Base-by-base conservation (phyloP, 1,284 basidiomycete genomes). In the Flammula alnicola region DNA sequence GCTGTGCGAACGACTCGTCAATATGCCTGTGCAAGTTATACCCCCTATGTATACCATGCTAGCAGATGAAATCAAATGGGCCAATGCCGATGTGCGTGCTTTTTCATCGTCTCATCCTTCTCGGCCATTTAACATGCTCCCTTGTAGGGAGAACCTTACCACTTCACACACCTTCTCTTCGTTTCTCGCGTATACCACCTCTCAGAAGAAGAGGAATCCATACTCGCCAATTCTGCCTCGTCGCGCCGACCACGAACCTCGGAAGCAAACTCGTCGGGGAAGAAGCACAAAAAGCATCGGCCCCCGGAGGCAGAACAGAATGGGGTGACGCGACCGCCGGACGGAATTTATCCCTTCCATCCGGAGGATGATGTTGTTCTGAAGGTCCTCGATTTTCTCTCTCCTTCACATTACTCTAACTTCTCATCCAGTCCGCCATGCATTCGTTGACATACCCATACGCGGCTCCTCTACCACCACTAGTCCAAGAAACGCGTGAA, bases 1-100 rank as follows among this genome's bases (percentile, higher is more conserved):
- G 10, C 75, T 97, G 58, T 91, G 86, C 51, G 91, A 96, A 64
- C 79, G 95, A 1, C 75, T 97, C 48, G 80, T 95, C 61, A 98
- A 97, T 67, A 93, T 98, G 82, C 95, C 95, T 0, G 85, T 93
- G 3, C 91, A 96, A 59, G 82, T 94, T 32, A 79, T 95, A 14
- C 88, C 93, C 9, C 93, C 92, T 1, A 88, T 95, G 83, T 96
- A 95, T 69, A 78, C 79, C 45, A 93, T 96, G 88, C 76, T 97
- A 17, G 71, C 76, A 0, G 84, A 88, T 38, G 94, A 98, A 65
- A 74, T 95, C n/a, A 73, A 82, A 42, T 81, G 75, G 70, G 88
- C 88, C 1, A 67, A 79, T 29, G 75, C 80, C 35, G 81, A 88
- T 44, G 88, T 88, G 52, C 44, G 80, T 74, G 2, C 38, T 16